Percentiles rank a stretch among this genome's conserved stretches.
Conservation (phyloP, 306 rosid genomes). For the Quercus engelmannii region DNA sequence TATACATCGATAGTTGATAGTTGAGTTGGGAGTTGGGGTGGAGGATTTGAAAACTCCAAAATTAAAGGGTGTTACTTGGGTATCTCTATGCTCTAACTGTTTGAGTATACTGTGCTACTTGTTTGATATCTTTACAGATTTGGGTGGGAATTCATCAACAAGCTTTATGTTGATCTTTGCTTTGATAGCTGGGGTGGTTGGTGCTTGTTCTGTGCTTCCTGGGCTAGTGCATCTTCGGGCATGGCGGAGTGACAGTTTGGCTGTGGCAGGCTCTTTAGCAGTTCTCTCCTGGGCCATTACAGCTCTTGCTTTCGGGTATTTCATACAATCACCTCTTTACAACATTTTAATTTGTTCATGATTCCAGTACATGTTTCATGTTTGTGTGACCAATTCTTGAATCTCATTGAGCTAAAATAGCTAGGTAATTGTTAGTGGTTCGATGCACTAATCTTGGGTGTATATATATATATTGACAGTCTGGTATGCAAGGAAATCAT, state of each 20-base stretch:
- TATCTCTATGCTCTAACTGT: not conserved
- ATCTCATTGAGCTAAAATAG: not conserved
- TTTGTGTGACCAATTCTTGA: not conserved
- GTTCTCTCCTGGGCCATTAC: conserved; percentile 26
- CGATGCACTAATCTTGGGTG: not conserved
- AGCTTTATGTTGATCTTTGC: conserved; percentile 39
- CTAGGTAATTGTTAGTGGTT: not conserved
- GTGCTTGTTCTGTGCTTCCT: conserved; percentile 26
- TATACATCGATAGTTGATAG: no score
- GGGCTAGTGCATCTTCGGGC: conserved; percentile 33
- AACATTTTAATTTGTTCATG: not conserved
- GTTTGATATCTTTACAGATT: conserved; percentile 11
- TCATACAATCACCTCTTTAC: not conserved
- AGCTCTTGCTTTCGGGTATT: conserved; percentile 38
- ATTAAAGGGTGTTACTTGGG: not conserved
- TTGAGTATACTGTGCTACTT: not conserved
- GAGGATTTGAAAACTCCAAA: no score
- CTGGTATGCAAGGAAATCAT: conserved; percentile 34
- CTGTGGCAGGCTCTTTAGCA: conserved; percentile 27
- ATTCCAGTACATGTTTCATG: not conserved
- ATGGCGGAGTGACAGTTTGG: conserved; percentile 33
- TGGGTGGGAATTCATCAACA: conserved; percentile 44
- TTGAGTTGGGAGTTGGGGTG: no score
- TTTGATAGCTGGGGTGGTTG: conserved; percentile 27
- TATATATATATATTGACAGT: conserved; percentile 3